A percentile compares a stretch with the other conserved stretches of the same genome.
These are phyloP conservation scores for Phytophthora syringae DNA, from an alignment of 352 stramenopile species.

Conservation along the genomic window DNA sequence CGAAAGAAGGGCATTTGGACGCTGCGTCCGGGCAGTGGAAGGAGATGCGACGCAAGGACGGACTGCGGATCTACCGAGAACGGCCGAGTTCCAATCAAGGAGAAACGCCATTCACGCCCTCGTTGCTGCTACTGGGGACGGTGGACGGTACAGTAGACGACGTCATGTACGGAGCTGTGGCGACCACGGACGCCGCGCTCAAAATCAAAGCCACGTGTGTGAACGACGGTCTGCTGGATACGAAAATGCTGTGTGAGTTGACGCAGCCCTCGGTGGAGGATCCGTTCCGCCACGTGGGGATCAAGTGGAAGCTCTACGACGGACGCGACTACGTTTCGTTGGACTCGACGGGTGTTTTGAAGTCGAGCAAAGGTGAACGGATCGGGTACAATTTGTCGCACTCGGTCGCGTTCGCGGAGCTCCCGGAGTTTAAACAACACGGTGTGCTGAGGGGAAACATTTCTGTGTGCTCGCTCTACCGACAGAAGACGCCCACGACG, in stretches of 20 bases:
- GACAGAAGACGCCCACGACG: slow-evolving; percentile 31
- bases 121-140: slow-evolving; percentile 49
- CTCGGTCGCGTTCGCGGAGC: slow-evolving; percentile 46
- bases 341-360: slow-evolving; percentile 39
- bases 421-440: slow-evolving; percentile 27
- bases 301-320: slow-evolving; percentile 51
- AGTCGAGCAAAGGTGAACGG: slow-evolving; percentile 25
- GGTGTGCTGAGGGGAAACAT: slow-evolving; percentile 47
- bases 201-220: slow-evolving; percentile 50
- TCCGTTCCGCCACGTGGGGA: slow-evolving; percentile 45
- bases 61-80: slow-evolving; percentile 38
- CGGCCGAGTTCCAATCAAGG: slow-evolving; percentile 4
- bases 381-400: slow-evolving; percentile 53
- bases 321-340: slow-evolving; percentile 56
- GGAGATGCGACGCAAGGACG: slow-evolving; percentile 37
- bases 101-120: slow-evolving; percentile 30
- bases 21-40: slow-evolving; percentile 28
- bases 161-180: slow-evolving; percentile 55
- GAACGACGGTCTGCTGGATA: slow-evolving; percentile 51
- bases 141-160: slow-evolving; percentile 57
- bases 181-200: slow-evolving; percentile 38
- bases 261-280: slow-evolving; percentile 29
- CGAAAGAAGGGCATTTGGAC: slow-evolving; percentile 34
- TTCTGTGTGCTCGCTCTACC: slow-evolving; percentile 50
- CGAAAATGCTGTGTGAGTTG: slow-evolving; percentile 45